Evolutionary conservation across 2,329 filamentous ascomycete genomes (phyloP).

Genomic region (Cytospora mali): DNA sequence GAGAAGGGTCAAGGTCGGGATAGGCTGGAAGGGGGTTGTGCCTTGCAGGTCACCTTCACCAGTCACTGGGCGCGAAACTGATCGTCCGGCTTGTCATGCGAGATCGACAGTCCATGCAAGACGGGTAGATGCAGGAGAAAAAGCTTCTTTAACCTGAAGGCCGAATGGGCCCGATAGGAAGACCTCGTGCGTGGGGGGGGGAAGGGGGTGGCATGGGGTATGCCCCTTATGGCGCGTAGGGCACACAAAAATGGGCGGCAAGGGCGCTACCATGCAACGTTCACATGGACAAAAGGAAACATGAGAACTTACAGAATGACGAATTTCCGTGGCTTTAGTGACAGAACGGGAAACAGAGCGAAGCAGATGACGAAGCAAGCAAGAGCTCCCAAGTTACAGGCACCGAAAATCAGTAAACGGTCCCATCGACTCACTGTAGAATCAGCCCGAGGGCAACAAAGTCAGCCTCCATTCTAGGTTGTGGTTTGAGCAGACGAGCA

Average conservation of each 20-base stretch:
- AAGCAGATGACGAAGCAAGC: constrained; percentile 95
- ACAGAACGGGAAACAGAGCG: constrained; percentile 81
- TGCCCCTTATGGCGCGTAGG: neutral
- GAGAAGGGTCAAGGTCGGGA: neutral
- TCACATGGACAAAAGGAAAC: constrained; percentile 28
- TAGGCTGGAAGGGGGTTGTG: constrained; percentile 22
- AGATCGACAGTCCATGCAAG: constrained; percentile 36
- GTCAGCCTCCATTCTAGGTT: constrained; percentile 34
- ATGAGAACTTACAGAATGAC: constrained; percentile 83
- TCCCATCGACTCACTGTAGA: constrained; percentile 94
- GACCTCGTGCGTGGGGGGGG: constrained; percentile 23
- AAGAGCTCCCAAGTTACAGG: constrained; percentile 85
- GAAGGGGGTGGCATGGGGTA: constrained; percentile 19
- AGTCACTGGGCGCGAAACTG: constrained; percentile 31
- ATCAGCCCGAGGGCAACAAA: constrained; percentile 17
- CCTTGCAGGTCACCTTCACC: constrained; percentile 33
- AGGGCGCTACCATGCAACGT: constrained; percentile 11
- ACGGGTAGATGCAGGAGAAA: constrained; percentile 41
- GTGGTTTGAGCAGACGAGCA: constrained; percentile 9
- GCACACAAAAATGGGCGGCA: constrained; percentile 4
- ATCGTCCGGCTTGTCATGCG: constrained; percentile 31
- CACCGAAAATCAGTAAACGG: constrained; percentile 86
- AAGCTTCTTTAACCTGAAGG: constrained; percentile 30
- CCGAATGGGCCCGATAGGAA: constrained; percentile 16
- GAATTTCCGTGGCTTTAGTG: constrained; percentile 86